Conservation (phyloP, 129 eudicot species). For the Flaveria robusta region DNA sequence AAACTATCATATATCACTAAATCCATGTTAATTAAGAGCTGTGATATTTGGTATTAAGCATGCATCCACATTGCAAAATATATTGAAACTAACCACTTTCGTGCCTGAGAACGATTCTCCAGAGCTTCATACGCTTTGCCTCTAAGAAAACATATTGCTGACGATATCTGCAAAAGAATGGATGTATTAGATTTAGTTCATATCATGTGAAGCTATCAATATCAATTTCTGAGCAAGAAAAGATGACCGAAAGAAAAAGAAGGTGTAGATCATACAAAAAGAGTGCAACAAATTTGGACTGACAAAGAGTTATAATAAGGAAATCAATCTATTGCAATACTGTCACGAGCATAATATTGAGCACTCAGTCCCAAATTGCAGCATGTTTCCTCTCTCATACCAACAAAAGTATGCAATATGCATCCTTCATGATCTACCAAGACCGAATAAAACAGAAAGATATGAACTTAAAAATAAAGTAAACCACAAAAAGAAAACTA, state of each 20-base stretch:
- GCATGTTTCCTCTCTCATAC: background rate
- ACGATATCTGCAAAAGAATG: constrained; percentile 60
- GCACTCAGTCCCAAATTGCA: background rate
- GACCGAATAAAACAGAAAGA: constrained; percentile 3
- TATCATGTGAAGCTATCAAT: constrained; percentile 2
- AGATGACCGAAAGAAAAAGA: background rate
- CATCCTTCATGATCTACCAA: background rate
- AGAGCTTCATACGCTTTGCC: constrained; percentile 97
- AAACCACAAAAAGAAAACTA: constrained; percentile 21
- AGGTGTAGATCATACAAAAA: background rate
- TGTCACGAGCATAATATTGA: background rate
- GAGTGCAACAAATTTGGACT: constrained; percentile 1
- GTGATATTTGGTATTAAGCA: constrained; percentile 3
- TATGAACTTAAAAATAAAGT: background rate
- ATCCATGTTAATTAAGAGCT: background rate
- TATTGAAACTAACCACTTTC: constrained; percentile 69
- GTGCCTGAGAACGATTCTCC: constrained; percentile 91
- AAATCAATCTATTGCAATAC: background rate
- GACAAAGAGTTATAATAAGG: background rate
- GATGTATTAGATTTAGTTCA: constrained; percentile 11
- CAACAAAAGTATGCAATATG: background rate
- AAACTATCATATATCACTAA: background rate
- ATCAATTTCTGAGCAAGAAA: constrained; percentile 16
- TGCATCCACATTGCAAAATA: constrained; percentile 16
- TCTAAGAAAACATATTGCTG: constrained; percentile 94